Evolutionary conservation across 176 grass and related monocot species (phyloP).

Genomic region (Aegilops bicornis): DNA sequence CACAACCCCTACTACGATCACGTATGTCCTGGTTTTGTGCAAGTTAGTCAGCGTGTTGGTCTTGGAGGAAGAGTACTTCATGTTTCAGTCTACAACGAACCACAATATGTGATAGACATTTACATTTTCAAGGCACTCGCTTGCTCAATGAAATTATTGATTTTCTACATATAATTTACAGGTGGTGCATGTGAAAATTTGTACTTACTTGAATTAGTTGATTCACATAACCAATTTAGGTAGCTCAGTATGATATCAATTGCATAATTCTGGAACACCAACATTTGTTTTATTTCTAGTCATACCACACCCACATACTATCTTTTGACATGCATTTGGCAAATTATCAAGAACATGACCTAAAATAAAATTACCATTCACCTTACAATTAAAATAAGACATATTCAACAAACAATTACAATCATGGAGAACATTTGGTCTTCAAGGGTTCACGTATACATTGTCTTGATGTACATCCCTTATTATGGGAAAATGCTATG

Average conservation of each 20-base stretch:
- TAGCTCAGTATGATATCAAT: not conserved
- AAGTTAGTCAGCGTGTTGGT: conserved; percentile 13
- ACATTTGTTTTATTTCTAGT: not conserved
- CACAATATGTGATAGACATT: conserved; percentile 1
- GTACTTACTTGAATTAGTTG: not conserved
- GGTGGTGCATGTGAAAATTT: not conserved
- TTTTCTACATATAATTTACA: not conserved
- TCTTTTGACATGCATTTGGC: not conserved
- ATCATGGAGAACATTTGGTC: not conserved
- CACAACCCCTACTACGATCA: conserved; percentile 4
- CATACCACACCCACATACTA: not conserved
- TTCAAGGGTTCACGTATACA: not conserved
- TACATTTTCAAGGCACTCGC: conserved; percentile 7
- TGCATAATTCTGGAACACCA: not conserved
- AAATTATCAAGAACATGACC: not conserved
- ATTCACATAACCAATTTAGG: not conserved
- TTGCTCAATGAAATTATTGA: not conserved
- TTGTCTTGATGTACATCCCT: not conserved
- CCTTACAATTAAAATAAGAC: not conserved
- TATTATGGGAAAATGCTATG: not conserved
- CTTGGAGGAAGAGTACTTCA: conserved; percentile 2
- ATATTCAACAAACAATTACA: not conserved
- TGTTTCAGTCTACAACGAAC: conserved; percentile 18
- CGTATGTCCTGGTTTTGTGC: conserved; percentile 32
- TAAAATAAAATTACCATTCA: not conserved